phyloP scores from a whole-genome alignment of 345 rosid genomes.

The Eucalyptus coolabah region DNA sequence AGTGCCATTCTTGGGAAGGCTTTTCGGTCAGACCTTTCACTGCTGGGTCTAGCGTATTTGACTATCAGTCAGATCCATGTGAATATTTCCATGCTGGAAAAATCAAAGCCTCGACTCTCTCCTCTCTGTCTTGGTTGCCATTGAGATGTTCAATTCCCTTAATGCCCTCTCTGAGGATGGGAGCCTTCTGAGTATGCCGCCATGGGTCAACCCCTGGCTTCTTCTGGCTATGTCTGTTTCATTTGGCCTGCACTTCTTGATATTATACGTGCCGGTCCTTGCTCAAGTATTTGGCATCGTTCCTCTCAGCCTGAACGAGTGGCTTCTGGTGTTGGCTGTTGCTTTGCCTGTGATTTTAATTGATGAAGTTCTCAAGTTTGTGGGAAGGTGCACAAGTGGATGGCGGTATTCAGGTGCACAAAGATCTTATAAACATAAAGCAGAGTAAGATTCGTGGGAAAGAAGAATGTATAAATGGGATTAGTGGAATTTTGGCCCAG shows the following conservation, averaged over 20 bases:
- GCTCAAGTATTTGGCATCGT: constrained; percentile 77
- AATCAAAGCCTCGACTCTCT: constrained; percentile 82
- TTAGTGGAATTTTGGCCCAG: background rate
- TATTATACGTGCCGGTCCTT: constrained; percentile 78
- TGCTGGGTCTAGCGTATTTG: constrained; percentile 53
- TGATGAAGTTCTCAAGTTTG: constrained; percentile 70
- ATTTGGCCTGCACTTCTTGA: constrained; percentile 76
- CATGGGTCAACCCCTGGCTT: constrained; percentile 93
- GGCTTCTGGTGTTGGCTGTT: constrained; percentile 78
- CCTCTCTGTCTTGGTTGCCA: constrained; percentile 90
- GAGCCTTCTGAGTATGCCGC: constrained; percentile 84
- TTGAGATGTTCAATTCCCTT: constrained; percentile 95
- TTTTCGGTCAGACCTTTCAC: constrained; percentile 64
- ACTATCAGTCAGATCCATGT: constrained; percentile 55
- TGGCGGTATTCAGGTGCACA: constrained; percentile 14
- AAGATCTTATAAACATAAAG: constrained; percentile 35
- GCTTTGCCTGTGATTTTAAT: constrained; percentile 76
- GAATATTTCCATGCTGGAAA: constrained; percentile 79
- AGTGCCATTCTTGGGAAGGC: constrained; percentile 61
- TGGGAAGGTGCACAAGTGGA: constrained; percentile 58
- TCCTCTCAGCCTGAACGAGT: constrained; percentile 78
- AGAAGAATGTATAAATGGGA: background rate
- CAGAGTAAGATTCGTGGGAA: constrained; percentile 19
- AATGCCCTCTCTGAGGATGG: constrained; percentile 91
- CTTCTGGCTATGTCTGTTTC: constrained; percentile 75